Evolutionary conservation across 306 rosid species (phyloP).

Genomic region (Pachyrhizus erosus): DNA sequence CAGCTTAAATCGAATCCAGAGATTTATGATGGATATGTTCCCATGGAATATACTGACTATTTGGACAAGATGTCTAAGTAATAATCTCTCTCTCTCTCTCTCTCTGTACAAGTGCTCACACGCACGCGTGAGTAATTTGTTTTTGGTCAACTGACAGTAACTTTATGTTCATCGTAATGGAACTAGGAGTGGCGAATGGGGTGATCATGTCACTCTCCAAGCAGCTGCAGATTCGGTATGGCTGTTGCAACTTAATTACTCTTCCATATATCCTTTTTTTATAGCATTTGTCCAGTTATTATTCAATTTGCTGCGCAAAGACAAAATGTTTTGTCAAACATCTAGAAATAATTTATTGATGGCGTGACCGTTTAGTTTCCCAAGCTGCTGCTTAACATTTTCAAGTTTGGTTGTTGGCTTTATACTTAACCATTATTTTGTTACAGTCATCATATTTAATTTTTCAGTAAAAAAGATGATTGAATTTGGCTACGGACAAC

Average conservation of each 20-base stretch:
- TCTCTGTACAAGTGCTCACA: not conserved
- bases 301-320: not conserved
- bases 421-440: slow-evolving; percentile 25
- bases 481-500: slow-evolving; percentile 25
- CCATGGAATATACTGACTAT: slow-evolving; percentile 80
- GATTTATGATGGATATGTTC: slow-evolving; percentile 82
- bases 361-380: not conserved
- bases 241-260: not conserved
- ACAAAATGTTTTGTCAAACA: not conserved
- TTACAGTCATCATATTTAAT: slow-evolving; percentile 10
- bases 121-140: not conserved
- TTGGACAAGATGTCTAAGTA: slow-evolving; percentile 79
- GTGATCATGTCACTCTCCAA: slow-evolving; percentile 89
- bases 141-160: slow-evolving; percentile 1
- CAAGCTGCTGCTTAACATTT: slow-evolving; percentile 9
- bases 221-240: slow-evolving; percentile 85
- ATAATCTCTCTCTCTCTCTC: slow-evolving; percentile 18
- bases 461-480: slow-evolving; percentile 16
- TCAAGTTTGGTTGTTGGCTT: slow-evolving; percentile 34
- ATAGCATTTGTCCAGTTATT: slow-evolving; percentile 19
- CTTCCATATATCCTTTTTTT: slow-evolving; percentile 5
- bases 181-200: slow-evolving; percentile 87
- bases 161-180: slow-evolving; percentile 33
- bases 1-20: slow-evolving; percentile 81
- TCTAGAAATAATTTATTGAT: slow-evolving; percentile 13